These are phyloP conservation scores for Sisymbrium altissimum DNA, from an alignment of 345 rosid species.

Conservation along the genomic window DNA sequence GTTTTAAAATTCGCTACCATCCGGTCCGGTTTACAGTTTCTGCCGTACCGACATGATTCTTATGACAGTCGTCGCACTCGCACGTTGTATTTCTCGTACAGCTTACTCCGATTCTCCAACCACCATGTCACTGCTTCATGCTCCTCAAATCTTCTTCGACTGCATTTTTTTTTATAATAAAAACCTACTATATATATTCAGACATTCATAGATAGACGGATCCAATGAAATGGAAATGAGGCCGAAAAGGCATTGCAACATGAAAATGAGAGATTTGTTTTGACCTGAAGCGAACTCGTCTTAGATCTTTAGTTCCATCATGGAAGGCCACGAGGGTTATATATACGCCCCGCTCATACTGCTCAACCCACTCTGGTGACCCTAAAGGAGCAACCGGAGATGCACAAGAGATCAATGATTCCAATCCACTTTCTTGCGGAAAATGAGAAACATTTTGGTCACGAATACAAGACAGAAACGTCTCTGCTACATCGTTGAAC, in stretches of 20 bases:
- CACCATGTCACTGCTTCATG: conserved; percentile 96
- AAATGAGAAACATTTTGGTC: not conserved
- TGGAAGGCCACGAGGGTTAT: not conserved
- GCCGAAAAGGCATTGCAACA: not conserved
- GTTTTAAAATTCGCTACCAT: too few relatives aligned
- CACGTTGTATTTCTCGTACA: conserved; percentile 74
- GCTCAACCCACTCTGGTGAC: not conserved
- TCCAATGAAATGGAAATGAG: not conserved
- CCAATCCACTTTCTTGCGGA: not conserved
- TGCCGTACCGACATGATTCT: not conserved
- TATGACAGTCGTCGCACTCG: conserved; percentile 39
- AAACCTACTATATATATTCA: not conserved
- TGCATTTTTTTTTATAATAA: conserved; percentile 4
- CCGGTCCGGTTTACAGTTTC: too few relatives aligned
- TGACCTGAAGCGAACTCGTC: not conserved
- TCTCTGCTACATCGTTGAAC: not conserved
- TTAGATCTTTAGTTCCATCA: not conserved
- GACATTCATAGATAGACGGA: not conserved
- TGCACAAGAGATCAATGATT: not conserved
- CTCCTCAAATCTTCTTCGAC: conserved; percentile 84
- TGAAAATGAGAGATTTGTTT: not conserved
- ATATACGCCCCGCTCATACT: not conserved
- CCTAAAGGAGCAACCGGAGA: not conserved
- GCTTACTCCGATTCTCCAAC: conserved; percentile 84
- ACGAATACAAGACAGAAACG: not conserved